Conservation (phyloP, 495 filamentous ascomycete genomes). For the Aspergillus affinis region DNA sequence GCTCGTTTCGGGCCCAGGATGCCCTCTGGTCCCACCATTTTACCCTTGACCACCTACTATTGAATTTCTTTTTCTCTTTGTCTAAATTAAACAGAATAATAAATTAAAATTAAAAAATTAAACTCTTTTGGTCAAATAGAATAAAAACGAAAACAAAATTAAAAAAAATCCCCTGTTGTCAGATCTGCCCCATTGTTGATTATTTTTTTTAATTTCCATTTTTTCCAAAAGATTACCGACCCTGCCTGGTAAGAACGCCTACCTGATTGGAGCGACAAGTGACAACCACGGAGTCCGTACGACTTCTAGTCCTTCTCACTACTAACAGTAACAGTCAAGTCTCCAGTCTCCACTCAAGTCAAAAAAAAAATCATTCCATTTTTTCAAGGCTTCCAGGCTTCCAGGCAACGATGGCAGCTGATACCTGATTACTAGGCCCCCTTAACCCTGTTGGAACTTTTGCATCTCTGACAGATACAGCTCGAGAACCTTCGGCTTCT, state of each 20-base stretch:
- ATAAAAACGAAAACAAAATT: neutral
- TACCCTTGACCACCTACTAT: neutral
- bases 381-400: neutral
- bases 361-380: neutral
- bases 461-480: neutral
- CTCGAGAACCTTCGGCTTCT: neutral
- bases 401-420: neutral
- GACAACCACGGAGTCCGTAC: too few relatives aligned
- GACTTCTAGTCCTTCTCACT: too few relatives aligned
- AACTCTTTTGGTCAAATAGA: too few relatives aligned
- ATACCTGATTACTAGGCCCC: neutral
- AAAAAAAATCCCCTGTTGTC: neutral
- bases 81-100: conserved; percentile 2
- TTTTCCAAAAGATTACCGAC: neutral
- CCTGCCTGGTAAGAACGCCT: neutral
- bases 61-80: neutral
- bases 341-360: neutral
- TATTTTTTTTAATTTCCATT: neutral
- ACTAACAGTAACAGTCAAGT: too few relatives aligned
- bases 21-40: conserved; percentile 1
- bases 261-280: neutral
- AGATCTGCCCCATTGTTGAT: neutral
- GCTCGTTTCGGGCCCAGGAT: conserved; percentile 8
- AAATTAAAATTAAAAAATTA: conserved; percentile 4
- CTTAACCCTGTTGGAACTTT: neutral